Evolutionary conservation across 352 stramenopile species (phyloP).

Genomic region (Globisporangium carolinianum): DNA sequence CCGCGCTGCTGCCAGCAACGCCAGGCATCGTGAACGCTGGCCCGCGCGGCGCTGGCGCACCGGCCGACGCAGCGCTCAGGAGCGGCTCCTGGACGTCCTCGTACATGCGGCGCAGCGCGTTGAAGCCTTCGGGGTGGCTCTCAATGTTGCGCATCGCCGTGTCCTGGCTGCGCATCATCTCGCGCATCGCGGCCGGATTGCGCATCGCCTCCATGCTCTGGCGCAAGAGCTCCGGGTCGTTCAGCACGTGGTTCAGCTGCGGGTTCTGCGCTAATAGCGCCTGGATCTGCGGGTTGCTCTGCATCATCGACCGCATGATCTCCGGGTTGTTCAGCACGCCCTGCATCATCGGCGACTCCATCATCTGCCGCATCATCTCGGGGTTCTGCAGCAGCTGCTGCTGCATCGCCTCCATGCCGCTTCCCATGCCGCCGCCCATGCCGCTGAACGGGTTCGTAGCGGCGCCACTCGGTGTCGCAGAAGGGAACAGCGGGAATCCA

Average conservation of each 20-base stretch:
- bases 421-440: slow-evolving; percentile 9
- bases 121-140: slow-evolving; percentile 96
- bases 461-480: slow-evolving; percentile 10
- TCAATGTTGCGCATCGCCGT: slow-evolving; percentile 96
- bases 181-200: slow-evolving; percentile 93
- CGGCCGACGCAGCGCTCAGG: slow-evolving; percentile 85
- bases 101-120: slow-evolving; percentile 93
- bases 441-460: slow-evolving; percentile 47
- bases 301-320: slow-evolving; percentile 93
- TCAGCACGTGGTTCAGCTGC: slow-evolving; percentile 93
- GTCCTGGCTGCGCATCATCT: slow-evolving; percentile 97
- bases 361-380: slow-evolving; percentile 85
- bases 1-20: slow-evolving; percentile 35
- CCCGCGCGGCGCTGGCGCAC: slow-evolving; percentile 30
- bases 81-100: slow-evolving; percentile 94
- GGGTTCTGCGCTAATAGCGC: slow-evolving; percentile 94
- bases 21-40: slow-evolving; percentile 84
- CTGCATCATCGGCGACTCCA: slow-evolving; percentile 91
- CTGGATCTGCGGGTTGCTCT: slow-evolving; percentile 95
- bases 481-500: slow-evolving; percentile 39
- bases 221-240: slow-evolving; percentile 93
- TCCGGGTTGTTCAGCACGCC: slow-evolving; percentile 93
- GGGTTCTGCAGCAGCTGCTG: slow-evolving; percentile 88
- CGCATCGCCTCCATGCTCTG: slow-evolving; percentile 96
- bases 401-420: slow-evolving; percentile 71